A percentile compares a stretch with the other conserved stretches of the same genome.
Conservation (phyloP, 2,329 filamentous ascomycete species). For the Corynespora cassiicola region DNA sequence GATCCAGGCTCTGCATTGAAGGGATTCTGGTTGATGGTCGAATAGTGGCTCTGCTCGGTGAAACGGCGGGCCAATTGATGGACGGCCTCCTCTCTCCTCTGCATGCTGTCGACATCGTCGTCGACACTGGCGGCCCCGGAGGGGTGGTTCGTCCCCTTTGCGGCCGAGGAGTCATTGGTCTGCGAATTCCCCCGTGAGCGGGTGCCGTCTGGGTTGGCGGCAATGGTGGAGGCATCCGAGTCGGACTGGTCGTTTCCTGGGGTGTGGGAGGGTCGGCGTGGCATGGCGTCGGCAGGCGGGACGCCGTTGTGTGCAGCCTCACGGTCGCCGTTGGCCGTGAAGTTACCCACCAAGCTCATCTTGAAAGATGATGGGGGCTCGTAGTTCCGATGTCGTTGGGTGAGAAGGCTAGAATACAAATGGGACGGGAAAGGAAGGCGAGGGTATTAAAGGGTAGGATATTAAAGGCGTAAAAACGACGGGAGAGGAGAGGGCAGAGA, state of each 20-base stretch:
- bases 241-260: constrained; percentile 25
- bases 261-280: constrained; percentile 22
- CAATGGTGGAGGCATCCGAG: constrained; percentile 42
- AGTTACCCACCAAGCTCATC: constrained; percentile 54
- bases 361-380: constrained; percentile 4
- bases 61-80: constrained; percentile 50
- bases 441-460: constrained; percentile 22
- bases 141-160: constrained; percentile 29
- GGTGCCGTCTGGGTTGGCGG: constrained; percentile 25
- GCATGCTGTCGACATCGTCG: constrained; percentile 22
- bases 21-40: constrained; percentile 45
- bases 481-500: background rate
- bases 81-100: constrained; percentile 44
- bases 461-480: constrained; percentile 5
- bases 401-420: constrained; percentile 2
- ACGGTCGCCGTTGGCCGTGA: constrained; percentile 51
- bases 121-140: constrained; percentile 17
- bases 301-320: constrained; percentile 45
- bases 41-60: constrained; percentile 48
- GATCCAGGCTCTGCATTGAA: constrained; percentile 50
- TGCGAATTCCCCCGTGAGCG: constrained; percentile 27
- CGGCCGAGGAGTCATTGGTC: constrained; percentile 17
- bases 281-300: constrained; percentile 36
- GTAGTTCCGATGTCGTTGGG: background rate
- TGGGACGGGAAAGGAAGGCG: constrained; percentile 5